phyloP scores from a whole-genome alignment of 2,329 filamentous ascomycete genomes.

The Berkeleyomyces rouxiae region DNA sequence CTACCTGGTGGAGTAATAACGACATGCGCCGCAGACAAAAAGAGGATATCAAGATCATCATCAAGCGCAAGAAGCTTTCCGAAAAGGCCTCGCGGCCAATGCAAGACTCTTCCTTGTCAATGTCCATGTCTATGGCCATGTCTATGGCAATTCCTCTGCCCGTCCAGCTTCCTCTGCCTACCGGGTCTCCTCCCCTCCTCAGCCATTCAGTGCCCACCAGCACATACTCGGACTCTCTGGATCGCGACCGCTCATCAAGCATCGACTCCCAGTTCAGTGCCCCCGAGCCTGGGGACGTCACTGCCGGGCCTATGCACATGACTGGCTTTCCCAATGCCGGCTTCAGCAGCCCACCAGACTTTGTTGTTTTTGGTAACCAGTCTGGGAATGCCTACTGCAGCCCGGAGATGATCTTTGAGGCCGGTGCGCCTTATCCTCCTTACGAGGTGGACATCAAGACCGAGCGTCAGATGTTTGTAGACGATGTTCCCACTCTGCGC shows the following conservation, averaged over 20 bases:
- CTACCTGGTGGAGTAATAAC: constrained; percentile 93
- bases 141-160: not conserved
- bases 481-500: constrained; percentile 68
- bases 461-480: constrained; percentile 82
- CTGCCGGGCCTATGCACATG: not conserved
- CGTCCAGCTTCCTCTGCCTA: constrained; percentile 14
- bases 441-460: constrained; percentile 96
- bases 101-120: constrained; percentile 26
- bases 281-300: not conserved
- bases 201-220: constrained; percentile 71
- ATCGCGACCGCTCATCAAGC: constrained; percentile 57
- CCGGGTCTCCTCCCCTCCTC: constrained; percentile 57
- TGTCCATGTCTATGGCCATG: not conserved
- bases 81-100: constrained; percentile 57
- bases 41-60: constrained; percentile 90
- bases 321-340: constrained; percentile 34
- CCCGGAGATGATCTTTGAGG: constrained; percentile 24
- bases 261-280: constrained; percentile 65
- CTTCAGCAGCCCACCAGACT: constrained; percentile 45
- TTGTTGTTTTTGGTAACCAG: constrained; percentile 43
- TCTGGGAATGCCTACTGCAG: not conserved
- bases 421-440: constrained; percentile 40
- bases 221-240: constrained; percentile 58
- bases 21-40: constrained; percentile 75
- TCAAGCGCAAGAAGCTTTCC: constrained; percentile 88